Conservation (phyloP, 164 flowering plant species). For the Liriodendron chinense region DNA sequence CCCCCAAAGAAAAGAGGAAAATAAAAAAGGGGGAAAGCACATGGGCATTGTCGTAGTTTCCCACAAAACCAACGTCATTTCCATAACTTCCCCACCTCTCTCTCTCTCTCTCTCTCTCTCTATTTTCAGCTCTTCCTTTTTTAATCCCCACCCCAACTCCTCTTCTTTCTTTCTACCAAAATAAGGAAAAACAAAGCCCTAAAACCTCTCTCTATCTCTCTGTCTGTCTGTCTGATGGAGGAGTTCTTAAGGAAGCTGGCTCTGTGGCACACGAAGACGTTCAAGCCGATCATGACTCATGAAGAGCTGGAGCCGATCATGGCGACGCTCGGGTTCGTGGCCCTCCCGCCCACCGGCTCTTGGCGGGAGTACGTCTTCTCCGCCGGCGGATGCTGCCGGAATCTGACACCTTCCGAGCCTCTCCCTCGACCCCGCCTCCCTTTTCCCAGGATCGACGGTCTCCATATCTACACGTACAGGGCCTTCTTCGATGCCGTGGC, state of each 20-base stretch:
- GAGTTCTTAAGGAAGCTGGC: slow-evolving; percentile 52
- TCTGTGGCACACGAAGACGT: slow-evolving; percentile 53
- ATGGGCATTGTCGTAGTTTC: not conserved
- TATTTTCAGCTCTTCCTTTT: not conserved
- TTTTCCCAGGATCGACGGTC: slow-evolving; percentile 60
- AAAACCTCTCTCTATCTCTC: not conserved
- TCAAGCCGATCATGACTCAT: slow-evolving; percentile 63
- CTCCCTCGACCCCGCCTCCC: slow-evolving; percentile 49
- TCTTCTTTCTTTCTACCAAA: not conserved
- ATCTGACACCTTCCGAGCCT: slow-evolving; percentile 1
- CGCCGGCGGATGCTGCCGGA: slow-evolving; percentile 17
- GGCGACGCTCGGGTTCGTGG: slow-evolving; percentile 49
- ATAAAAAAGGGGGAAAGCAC: not conserved
- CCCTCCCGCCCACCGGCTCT: slow-evolving; percentile 17
- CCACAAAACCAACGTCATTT: not conserved
- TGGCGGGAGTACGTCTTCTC: slow-evolving; percentile 49
- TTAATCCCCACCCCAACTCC: not conserved
- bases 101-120: not conserved
- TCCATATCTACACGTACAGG: slow-evolving; percentile 51
- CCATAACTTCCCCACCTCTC: not conserved
- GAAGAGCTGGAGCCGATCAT: slow-evolving; percentile 69
- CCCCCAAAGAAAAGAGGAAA: not conserved
- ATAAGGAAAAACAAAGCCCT: not conserved
- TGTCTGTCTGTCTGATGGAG: slow-evolving; percentile 26
- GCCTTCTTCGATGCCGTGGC: slow-evolving; percentile 59